Base-by-base conservation (phyloP, 441 rosid genomes). In the Erodium trifolium region DNA sequence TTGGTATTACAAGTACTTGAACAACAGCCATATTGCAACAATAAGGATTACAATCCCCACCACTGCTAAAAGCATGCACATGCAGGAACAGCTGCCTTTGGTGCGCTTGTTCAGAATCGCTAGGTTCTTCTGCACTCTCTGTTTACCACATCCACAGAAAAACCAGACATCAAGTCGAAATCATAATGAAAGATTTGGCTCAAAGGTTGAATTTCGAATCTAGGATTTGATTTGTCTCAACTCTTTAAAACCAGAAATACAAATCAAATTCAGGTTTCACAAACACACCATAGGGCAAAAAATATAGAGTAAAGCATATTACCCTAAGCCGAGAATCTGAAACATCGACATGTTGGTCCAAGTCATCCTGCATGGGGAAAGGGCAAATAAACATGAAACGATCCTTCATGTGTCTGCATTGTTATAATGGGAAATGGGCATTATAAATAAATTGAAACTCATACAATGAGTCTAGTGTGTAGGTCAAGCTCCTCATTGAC, bases 91-190 rank as follows among this genome's bases (percentile, higher is more conserved):
- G 16, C 95, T 89, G 37, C 96, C 91, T 82, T 82, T 89, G 63
- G 91, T 87, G 23, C 90, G 90, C 86, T 87, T 93, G 80, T 91
- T 93, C 93, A 93, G 76, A 53, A 86, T 74, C 7, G 97, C 97
- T 84, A 93, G 84, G 79, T 79, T 84, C 87, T 86, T 93, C 84
- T 88, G 96, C 79, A 91, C 97, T 72, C 96, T 79, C 98, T 93
- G 91, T 43, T 74, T 67, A 31, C 41, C 0, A 3, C 37, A 35
- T 29, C 8, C 11, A 10, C 59, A 16, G 23, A 70, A 66, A 19
- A 55, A 5, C 49, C 17, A 49, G 18, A 67, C 4, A 60, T 60
- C 29, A 60, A 60, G 1, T 60, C 3, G 3, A 9, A 10, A 17
- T 27, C 65, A 60, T 60, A 60, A 18, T 6, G 31, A 23, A 60